Conservation (phyloP, 768 basidiomycete species). For the Pulveroboletus frians region DNA sequence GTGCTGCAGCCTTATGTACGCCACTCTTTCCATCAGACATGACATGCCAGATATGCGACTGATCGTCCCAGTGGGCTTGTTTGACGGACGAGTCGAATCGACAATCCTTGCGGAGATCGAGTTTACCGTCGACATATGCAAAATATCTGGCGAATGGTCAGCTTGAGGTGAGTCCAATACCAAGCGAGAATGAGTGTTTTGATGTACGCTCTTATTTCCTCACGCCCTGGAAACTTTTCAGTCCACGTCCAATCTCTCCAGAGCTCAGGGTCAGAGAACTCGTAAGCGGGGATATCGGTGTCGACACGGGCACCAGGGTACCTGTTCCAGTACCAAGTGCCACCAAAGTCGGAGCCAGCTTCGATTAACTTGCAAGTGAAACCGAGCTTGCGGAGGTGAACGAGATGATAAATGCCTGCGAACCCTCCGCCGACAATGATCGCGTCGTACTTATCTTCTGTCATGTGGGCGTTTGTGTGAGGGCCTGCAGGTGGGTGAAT, state of each 20-base stretch:
- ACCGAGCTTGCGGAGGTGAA: constrained; percentile 4
- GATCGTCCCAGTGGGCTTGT: constrained; percentile 10
- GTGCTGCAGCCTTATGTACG: constrained; percentile 7
- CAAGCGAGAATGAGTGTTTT: not conserved
- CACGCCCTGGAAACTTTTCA: constrained; percentile 9
- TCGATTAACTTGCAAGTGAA: constrained; percentile 8
- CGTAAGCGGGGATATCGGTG: constrained; percentile 7
- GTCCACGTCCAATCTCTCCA: constrained; percentile 12
- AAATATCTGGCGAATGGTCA: constrained; percentile 5
- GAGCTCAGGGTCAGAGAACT: constrained; percentile 9
- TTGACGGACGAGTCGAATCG: constrained; percentile 10
- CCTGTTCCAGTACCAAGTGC: constrained; percentile 15
- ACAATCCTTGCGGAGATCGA: constrained; percentile 13
- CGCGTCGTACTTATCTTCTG: constrained; percentile 2
- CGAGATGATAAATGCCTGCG: constrained; percentile 2
- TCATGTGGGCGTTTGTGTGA: not conserved
- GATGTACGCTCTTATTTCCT: constrained; percentile 10
- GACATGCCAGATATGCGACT: constrained; percentile 6
- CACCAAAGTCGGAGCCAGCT: constrained; percentile 8
- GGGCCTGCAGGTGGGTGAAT: not conserved
- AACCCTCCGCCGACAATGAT: constrained; percentile 10
- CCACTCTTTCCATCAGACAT: constrained; percentile 6
- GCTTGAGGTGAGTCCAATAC: not conserved
- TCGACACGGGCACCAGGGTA: constrained; percentile 13
- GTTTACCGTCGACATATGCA: constrained; percentile 9